Evolutionary conservation across 805 yeast genomes (phyloP), one percentile per base, ranked within the genome.

Genomic region (Metschnikowia noctiluminum): DNA sequence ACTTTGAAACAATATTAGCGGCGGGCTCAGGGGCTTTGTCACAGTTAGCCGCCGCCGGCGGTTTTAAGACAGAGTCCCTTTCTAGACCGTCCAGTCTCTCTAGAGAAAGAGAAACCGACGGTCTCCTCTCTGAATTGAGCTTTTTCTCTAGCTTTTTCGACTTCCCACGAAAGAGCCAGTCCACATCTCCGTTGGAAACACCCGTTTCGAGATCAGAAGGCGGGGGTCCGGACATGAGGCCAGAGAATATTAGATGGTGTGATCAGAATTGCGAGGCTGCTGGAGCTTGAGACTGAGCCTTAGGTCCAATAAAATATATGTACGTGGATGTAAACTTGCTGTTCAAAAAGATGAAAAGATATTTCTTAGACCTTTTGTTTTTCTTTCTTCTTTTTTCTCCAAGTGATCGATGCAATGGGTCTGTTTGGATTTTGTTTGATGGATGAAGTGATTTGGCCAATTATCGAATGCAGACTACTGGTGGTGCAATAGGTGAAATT

Each of bases 131-230:
- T 8, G 55, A 45, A 31, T 61, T 66, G 66, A 66, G 62, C 55
- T 72, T 76, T 55, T 77, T 78, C 37, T 77, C 68, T 42, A 77
- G 60, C 53, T 78, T 81, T 66, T 79, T 81, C 37, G 84, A 82
- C 61, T 84, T 84, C n/a, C 91, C 91, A 58, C 89, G 73, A 61
- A 87, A 87, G 28, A 87, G 70, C 96, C 96, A 87, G 60, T 87
- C 95, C 11, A 87, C 90, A 56, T 87, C 92, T 39, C 87, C 85
- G 58, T 84, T 82, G 44, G 85, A 70, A 2, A 82, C 87, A 5
- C 87, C 87, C 8, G 77, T 64, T 26, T 69, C 73, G 51, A 57
- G 50, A 16, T 58, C 60, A 11, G 54, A 45, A 10, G 53, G 51
- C 30, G 55, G 50, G 10, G 51, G 46, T 9, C 38, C 48, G 30